Base-by-base conservation (phyloP, 2,329 filamentous ascomycete species). In the Colletotrichum sp. region DNA sequence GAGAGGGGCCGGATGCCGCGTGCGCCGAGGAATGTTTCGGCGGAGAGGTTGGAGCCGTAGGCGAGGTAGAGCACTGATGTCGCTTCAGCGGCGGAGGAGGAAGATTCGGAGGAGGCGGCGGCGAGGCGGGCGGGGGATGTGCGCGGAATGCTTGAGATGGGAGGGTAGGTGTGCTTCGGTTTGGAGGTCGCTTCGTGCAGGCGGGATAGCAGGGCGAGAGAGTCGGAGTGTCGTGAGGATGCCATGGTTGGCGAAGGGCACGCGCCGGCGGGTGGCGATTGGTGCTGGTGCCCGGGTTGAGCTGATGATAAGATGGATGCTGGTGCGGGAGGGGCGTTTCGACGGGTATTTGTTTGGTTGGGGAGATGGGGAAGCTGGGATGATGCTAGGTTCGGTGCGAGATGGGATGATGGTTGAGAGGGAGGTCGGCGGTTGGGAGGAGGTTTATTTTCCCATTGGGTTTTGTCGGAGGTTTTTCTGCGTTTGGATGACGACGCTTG, bases 11-110 rank as follows among this genome's bases (percentile, higher is more conserved):
- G 91, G 85, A 99, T 96, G 76, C 93, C 93, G 69, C 96, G 93
- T 76, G 85, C 88, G 75, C 94, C 95, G 64, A 93, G 89, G 84
- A 99, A 98, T 0, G 95, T 98, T 83, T 95, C 88, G 16, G 93
- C 92, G 76, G 90, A 92, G 77, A 99, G 91, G 83, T 99, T 99
- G 69, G 96, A 98, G 79, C 96, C 97, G 83, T 98, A 99, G 13
- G 96, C 96, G 26, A 96, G 91, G 83, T 96, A 96, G 68, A 96
- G 90, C 30, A 96, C 89, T 0, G 44, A 52, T 2, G 94, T 94
- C 16, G 80, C 79, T 6, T 71, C 49, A 2, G 39, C 6, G 73
- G 70, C 69, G 36, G 79, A 65, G 59, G 82, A 76, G 59, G 80
- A 67, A 39, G 81, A 24, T 77, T 79, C 79, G 63, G 78, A 79